Evolutionary conservation across 495 filamentous ascomycete species (phyloP).

Genomic region (Aspergillus nanangensis): DNA sequence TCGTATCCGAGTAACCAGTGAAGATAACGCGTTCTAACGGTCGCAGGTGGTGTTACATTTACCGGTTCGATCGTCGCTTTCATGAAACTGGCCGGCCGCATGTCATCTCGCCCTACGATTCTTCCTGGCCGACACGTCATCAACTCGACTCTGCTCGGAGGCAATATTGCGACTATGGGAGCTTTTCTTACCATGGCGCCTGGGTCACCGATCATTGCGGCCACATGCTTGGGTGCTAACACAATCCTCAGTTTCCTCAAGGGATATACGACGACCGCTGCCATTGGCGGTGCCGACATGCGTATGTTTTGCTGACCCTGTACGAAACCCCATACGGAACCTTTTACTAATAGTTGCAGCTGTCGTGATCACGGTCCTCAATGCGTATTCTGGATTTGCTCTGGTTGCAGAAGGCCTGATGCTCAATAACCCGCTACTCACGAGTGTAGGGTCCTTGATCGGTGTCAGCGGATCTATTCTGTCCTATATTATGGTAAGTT

Average conservation of each 20-base stretch:
- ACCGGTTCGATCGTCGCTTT: slow-evolving; percentile 81
- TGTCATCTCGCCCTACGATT: slow-evolving; percentile 67
- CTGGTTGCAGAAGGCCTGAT: slow-evolving; percentile 81
- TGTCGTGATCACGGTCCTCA: slow-evolving; percentile 80
- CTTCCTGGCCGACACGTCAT: slow-evolving; percentile 66
- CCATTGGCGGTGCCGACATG: slow-evolving; percentile 84
- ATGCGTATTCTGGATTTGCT: slow-evolving; percentile 81
- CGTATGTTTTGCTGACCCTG: slow-evolving; percentile 35
- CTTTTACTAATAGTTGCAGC: slow-evolving; percentile 23
- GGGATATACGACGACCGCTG: slow-evolving; percentile 75
- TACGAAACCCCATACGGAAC: neutral
- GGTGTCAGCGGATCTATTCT: slow-evolving; percentile 79
- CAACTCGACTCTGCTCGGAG: slow-evolving; percentile 64
- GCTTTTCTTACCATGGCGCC: slow-evolving; percentile 74
- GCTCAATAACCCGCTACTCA: slow-evolving; percentile 77
- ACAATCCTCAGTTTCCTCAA: slow-evolving; percentile 73
- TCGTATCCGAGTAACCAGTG: neutral
- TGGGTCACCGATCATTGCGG: slow-evolving; percentile 66
- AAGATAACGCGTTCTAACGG: slow-evolving; percentile 1
- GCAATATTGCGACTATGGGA: slow-evolving; percentile 74
- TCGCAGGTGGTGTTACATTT: slow-evolving; percentile 66
- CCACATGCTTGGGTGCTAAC: slow-evolving; percentile 66
- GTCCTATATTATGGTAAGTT: slow-evolving; percentile 62
- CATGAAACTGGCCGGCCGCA: slow-evolving; percentile 70
- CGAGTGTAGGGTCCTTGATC: slow-evolving; percentile 74